Base-by-base conservation (phyloP, 2,329 filamentous ascomycete species). In the Fusarium sp. region DNA sequence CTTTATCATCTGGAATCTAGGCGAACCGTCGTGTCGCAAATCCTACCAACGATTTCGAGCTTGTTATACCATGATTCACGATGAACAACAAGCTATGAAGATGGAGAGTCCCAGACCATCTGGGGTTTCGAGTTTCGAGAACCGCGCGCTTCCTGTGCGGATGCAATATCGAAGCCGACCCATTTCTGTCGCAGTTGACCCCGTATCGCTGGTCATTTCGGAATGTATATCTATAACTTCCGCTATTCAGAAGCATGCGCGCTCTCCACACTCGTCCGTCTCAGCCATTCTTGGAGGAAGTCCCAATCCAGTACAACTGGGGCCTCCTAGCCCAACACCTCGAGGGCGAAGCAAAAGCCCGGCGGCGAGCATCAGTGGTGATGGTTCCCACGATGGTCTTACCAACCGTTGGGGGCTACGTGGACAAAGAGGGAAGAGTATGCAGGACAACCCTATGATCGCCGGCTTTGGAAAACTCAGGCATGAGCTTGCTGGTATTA, bases 141-240 rank as follows among this genome's bases (percentile, higher is more conserved):
- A 61, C 39, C 72, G 67, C 55, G 67, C 53, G 48, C 77, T 80
- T 30, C 69, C 75, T 26, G 83, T 78, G 65, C 79, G 85, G 66
- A 86, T 87, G 81, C 83, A 86, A 70, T 88, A 88, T 72, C 82
- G 86, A 73, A 88, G 83, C 73, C 84, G 86, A 19, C 86, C 86
- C 8, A 85, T 94, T 30, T 88, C 92, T 32, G 93, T 97, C 65
- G 93, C 94, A 42, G 91, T 97, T 70, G 93, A 97, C 75, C 94
- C 94, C 2, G 90, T 97, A 57, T 94, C 94, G 47, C 84, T 99
- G 73, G 94, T 99, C 69, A 97, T 97, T 67, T 97, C 95, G 80
- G 96, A 99, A 89, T 99, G 96, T 80, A 98, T 98, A 77, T 95
- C 94, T 44, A 95, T 99, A 81, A 98, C 96, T 15, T 97, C 95